Conservation (phyloP, 2,329 filamentous ascomycete species). For the Drechslerella stenobrocha region DNA sequence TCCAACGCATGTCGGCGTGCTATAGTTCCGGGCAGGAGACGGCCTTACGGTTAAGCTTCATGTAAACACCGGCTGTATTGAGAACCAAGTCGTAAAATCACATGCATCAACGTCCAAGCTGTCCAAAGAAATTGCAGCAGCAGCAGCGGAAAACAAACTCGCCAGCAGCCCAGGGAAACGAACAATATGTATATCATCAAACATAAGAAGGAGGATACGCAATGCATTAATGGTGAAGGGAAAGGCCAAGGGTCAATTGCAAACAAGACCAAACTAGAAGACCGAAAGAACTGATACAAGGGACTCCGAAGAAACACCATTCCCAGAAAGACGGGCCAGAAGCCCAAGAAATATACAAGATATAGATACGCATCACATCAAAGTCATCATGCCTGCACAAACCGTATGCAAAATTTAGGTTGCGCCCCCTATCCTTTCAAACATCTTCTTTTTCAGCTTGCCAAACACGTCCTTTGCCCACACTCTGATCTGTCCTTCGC, state of each 20-base stretch:
- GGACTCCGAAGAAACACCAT: slow-evolving; percentile 40
- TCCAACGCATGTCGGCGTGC: too few relatives aligned
- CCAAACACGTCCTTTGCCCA: slow-evolving; percentile 53
- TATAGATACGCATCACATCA: too few relatives aligned
- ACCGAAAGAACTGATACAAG: slow-evolving; percentile 8
- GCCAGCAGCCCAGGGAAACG: slow-evolving; percentile 9
- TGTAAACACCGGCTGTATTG: too few relatives aligned
- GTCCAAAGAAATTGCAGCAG: slow-evolving; percentile 8
- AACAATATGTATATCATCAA: slow-evolving; percentile 29
- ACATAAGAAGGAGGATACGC: slow-evolving; percentile 7
- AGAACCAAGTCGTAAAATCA: too few relatives aligned
- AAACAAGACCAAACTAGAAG: slow-evolving; percentile 12
- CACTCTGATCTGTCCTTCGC: slow-evolving; percentile 50
- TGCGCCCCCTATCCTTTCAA: too few relatives aligned
- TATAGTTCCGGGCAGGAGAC: too few relatives aligned
- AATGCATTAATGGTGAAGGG: neutral
- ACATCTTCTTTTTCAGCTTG: slow-evolving; percentile 52
- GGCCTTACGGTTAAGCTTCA: too few relatives aligned
- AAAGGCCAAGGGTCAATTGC: neutral
- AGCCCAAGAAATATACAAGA: slow-evolving; percentile 17
- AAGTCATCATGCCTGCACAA: too few relatives aligned
- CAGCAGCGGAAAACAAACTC: neutral
- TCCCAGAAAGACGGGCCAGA: slow-evolving; percentile 12
- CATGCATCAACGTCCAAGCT: too few relatives aligned
- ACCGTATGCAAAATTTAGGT: too few relatives aligned